Percentiles rank a stretch among this genome's conserved stretches.
Conservation (phyloP, 345 rosid genomes). For the Citrus unshiu region DNA sequence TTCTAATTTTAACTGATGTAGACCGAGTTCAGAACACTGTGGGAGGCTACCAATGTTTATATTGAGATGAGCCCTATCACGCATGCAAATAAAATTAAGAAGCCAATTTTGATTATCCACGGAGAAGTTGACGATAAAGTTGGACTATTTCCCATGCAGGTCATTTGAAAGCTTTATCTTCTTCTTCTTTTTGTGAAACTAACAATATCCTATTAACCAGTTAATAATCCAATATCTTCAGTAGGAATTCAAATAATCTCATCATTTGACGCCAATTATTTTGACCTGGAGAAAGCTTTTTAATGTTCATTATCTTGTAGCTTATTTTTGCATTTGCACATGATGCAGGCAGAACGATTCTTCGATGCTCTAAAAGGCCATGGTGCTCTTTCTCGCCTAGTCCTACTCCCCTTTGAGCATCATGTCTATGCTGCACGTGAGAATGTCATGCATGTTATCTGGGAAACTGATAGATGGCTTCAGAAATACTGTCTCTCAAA, state of each 20-base stretch:
- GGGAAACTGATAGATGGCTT: conserved; percentile 99
- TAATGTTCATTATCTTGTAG: background rate
- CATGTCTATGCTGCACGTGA: conserved; percentile 90
- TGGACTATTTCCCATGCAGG: conserved; percentile 99
- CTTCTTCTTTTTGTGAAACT: background rate
- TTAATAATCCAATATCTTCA: background rate
- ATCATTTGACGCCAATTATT: background rate
- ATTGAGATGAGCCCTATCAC: conserved; percentile 98
- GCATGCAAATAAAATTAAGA: conserved; percentile 91
- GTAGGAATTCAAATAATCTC: background rate
- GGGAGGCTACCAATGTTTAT: conserved; percentile 84
- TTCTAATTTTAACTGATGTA: conserved; percentile 22
- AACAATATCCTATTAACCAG: background rate
- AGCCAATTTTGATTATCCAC: conserved; percentile 90
- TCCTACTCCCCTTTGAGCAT: conserved; percentile 88
- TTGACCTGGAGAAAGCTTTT: background rate
- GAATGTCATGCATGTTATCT: conserved; percentile 95
- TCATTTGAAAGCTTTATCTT: conserved; percentile 10
- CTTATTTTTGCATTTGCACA: conserved; percentile 10
- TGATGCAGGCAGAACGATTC: conserved; percentile 86
- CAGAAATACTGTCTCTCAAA: conserved; percentile 73
- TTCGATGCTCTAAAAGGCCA: conserved; percentile 95
- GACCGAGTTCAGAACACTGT: conserved; percentile 96
- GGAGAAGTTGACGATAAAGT: conserved; percentile 98
- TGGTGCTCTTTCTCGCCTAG: conserved; percentile 89